Evolutionary conservation across 75 land plant genomes (phyloP), one percentile per base, ranked within the genome.

Genomic region (Cupressus sempervirens): DNA sequence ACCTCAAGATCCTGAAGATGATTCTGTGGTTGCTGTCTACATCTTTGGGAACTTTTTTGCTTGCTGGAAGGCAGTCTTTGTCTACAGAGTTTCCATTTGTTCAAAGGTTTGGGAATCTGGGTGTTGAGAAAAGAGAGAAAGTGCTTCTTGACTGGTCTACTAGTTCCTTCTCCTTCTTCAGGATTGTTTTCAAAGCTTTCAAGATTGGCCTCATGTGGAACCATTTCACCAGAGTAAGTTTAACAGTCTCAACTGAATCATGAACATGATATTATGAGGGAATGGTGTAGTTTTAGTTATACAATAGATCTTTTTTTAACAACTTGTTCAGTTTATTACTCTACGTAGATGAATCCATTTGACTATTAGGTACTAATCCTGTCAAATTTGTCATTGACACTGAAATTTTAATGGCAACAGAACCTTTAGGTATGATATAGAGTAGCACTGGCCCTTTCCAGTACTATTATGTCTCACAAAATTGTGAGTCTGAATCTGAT

Each of bases 21-120:
- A 36, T 74, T 15, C 40, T 83, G 77, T 82, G 84, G 87, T 16
- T 86, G 29, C 75, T 86, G 9, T 86, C 87, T 18, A 83, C 87
- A 43, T 29, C 76, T 30, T 1, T 45, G 4, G 87, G 87, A 53
- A 82, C 84, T 10, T 41, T 82, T 18, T 23, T 83, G 13, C 75
- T 86, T 15, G 43, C 54, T 3, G 87, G 87, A 15, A 40, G 70
- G 32, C 68, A n/a, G 18, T n/a, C n/a, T 32, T 53, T 53, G 18
- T 67, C 29, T 13, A 72, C 84, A 34, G 45, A 50, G 14, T 76
- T 79, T 50, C 86, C 58, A 0, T 50, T 40, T 82, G 26, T 82
- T 30, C 35, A 68, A 1, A 83, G 46, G 11, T 86, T 82, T 53
- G 52, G 26, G n/a, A 29, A 45, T 48, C 76, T 83, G 32, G 16